Base-by-base conservation (phyloP, 192 early-diverging fungal genomes). In the Rhizophlyctis rosea region DNA sequence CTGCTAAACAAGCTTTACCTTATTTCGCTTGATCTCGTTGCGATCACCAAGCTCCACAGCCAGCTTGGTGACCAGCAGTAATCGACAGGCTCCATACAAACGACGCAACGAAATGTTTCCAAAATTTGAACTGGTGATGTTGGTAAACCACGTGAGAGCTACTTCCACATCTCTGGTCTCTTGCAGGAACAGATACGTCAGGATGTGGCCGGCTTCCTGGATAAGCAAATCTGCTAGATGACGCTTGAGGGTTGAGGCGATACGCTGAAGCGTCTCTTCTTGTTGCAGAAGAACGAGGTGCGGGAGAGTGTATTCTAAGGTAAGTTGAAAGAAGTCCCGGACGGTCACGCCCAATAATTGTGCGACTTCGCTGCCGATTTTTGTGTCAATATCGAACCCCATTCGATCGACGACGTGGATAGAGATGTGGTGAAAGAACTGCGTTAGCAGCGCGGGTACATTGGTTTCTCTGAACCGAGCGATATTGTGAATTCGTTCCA, bases 11-110 rank as follows among this genome's bases (percentile, higher is more conserved):
- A n/a, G n/a, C n/a, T 65, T 14, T 23, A 50, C 67, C 54, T 60
- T 69, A 30, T 23, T 27, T 57, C 51, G 4, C 35, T 14, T 67
- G 4, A 23, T 31, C 21, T 61, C 59, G 30, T 24, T 18, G 16
- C 7, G 2, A 49, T 70, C 67, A 23, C 75, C 75, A 18, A 77
- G 57, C 58, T 73, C 75, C 47, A 73, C 57, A 0, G 65, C 54
- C 29, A 76, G 30, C 13, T 72, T 73, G 25, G 35, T 62, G 0
- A 76, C 57, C 11, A 76, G 35, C 16, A 63, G 29, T n/a, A n/a
- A n/a, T n/a, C n/a, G n/a, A n/a, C n/a, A n/a, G n/a, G n/a, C n/a
- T n/a, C n/a, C n/a, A n/a, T n/a, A n/a, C 24, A 70, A 34, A 21
- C 57, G 48, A 50, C 61, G 9, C 61, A 68, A 13, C 34, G 4